phyloP scores from a whole-genome alignment of 208 protist genomes.

The Acanthamoeba royreba region DNA sequence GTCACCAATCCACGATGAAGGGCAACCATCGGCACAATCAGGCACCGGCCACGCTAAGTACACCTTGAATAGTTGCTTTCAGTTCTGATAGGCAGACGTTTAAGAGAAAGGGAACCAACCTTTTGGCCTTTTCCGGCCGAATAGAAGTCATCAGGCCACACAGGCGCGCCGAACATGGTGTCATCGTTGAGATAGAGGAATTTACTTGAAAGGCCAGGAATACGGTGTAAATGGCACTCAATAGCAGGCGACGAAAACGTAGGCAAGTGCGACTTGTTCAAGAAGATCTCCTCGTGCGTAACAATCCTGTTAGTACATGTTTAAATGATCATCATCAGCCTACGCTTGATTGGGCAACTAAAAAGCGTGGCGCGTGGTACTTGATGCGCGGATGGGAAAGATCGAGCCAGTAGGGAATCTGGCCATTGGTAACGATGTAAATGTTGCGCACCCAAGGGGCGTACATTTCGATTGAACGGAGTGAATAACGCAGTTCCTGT shows the following conservation, averaged over 20 bases:
- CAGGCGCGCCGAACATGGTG: constrained; percentile 81
- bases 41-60: constrained; percentile 87
- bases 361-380: background rate
- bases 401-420: constrained; percentile 77
- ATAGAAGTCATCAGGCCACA: constrained; percentile 86
- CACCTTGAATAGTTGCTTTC: constrained; percentile 54
- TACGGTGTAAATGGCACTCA: constrained; percentile 85
- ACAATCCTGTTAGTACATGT: background rate
- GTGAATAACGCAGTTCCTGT: constrained; percentile 90
- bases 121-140: constrained; percentile 75
- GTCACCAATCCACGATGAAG: constrained; percentile 81
- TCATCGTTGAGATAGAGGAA: constrained; percentile 92
- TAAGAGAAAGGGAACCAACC: background rate
- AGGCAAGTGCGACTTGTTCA: constrained; percentile 83
- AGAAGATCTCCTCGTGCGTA: constrained; percentile 75
- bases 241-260: constrained; percentile 87
- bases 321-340: background rate
- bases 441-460: constrained; percentile 91
- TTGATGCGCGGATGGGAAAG: constrained; percentile 59
- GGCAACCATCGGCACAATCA: constrained; percentile 81
- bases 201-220: constrained; percentile 71
- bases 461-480: constrained; percentile 90
- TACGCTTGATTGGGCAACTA: background rate
- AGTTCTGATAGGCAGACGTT: background rate
- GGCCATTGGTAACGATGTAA: constrained; percentile 94